Evolutionary conservation across 106 monocot species (phyloP), one percentile per base, ranked within the genome.

Genomic region (Dactylorhiza incarnata): DNA sequence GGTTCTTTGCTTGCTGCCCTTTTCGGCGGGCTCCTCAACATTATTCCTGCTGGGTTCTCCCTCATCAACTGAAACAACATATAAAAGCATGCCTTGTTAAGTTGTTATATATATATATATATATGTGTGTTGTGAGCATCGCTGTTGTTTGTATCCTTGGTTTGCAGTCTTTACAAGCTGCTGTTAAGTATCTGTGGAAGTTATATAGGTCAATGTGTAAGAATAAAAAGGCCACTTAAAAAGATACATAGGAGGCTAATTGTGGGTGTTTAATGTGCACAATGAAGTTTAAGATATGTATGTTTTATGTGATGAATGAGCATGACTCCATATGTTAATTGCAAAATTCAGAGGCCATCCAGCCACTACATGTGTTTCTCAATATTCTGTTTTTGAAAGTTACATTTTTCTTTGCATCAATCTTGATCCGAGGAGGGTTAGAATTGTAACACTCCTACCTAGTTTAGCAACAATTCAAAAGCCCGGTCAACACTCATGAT

Each of bases 41-140:
- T 79, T 7, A 25, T 79, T 58, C 73, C 79, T 13, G 5, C 29
- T 51, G 73, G 73, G 3, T 79, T 79, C 49, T 45, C 20, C 16
- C 71, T 73, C 10, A 47, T 73, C 37, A 45, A 17, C 20, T 62
- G 3, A 37, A 62, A 54, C n/a, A 16, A 54, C 15, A n/a, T 52
- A 17, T 15, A 54, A 54, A 5, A 54, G n/a, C 14, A 54, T 3
- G 3, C 37, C 37, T 37, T 37, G 3, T 37, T 37, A 37, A 37
- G 37, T 37, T 37, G 37, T 37, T 37, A 37, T 37, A 37, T 37
- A 37, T 37, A n/a, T n/a, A 15, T 16, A 5, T 10, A 51, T 51
- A 15, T 51, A 8, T 10, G 13, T 52, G 51, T 52, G 15, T 52
- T 52, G 51, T 52, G 16, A 53, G 15, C 12, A 53, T 17, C 17